Base-by-base conservation (phyloP, 202 grass and related monocot genomes). In the Zizania palustris region DNA sequence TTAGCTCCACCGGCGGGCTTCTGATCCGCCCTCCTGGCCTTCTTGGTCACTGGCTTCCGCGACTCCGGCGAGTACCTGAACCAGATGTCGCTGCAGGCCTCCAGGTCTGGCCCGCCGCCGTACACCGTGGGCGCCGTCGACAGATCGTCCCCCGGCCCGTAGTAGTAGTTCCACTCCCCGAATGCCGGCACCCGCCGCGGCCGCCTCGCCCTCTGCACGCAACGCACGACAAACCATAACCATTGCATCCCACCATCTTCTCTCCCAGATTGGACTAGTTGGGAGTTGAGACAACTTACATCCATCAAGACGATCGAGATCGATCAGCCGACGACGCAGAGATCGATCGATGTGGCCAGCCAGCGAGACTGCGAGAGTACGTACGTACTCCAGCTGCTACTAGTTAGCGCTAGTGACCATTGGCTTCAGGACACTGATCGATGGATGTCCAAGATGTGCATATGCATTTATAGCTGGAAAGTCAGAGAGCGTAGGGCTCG, bases 151-250 rank as follows among this genome's bases (percentile, higher is more conserved):
- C 60, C 69, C 60, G n/a, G n/a, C n/a, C 78, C 65, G 74, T 72
- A 59, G 82, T 82, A 76, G 72, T 86, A 71, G 73, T 84, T 90
- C 88, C 88, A 90, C 65, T 86, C 79, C 2, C 88, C 79, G 42
- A 90, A 90, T 2, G 79, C 80, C 75, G 88, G 84, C 62, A 90
- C 73, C 16, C 77, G 75, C 9, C 80, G 40, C 72, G 59, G 6
- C 21, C 84, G 69, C 45, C 67, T 71, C 34, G 8, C 60, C 43
- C 12, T 80, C 58, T 87, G 82, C 63, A 59, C 5, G 35, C 1
- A 65, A 65, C 0, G 42, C 5, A 41, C 28, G 50, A 7, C 6
- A 18, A 1, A 4, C 11, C n/a, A n/a, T n/a, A 54, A 54, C 46
- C 46, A 49, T 49, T 12, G 10, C 10, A 10, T 1, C 28, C 28